Base-by-base conservation (phyloP, 306 rosid species). In the Fragaria vesca region DNA sequence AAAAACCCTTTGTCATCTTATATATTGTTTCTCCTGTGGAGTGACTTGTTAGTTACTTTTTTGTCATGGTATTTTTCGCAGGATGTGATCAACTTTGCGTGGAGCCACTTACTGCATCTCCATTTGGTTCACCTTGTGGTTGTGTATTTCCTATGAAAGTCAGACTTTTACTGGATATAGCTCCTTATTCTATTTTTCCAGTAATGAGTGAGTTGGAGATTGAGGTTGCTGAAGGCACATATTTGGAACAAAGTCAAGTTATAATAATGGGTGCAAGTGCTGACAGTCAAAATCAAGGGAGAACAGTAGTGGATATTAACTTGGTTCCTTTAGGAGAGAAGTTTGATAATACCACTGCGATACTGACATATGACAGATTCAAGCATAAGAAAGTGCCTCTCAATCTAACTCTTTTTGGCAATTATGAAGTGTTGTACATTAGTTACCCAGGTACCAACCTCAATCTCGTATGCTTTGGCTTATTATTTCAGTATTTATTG, bases 61-160 rank as follows among this genome's bases (percentile, higher is more conserved):
- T 69, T 45, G 20, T 21, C 52, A 47, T 77, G 82, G 16, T 78
- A 74, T 4, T 66, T 76, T 66, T 79, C 72, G 84, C 93, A 90
- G 97, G 86, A 69, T 94, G 98, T 82, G 91, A 79, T 81, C 97
- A 91, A 89, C 87, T 79, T 77, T 94, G 98, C 60, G 75, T 76
- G 54, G 97, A 90, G 47, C 98, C 98, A 7, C 89, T 92, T 61
- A 90, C 95, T 67, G 72, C 90, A 58, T 84, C 98, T 67, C 95
- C 97, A 68, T 87, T 87, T 82, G 97, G 95, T 76, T 89, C 98
- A 66, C 98, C 97, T 81, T 94, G 98, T 87, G 98, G 98, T 10
- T 94, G 98, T 70, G 97, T 94, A 50, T 85, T 87, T 83, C 98
- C 98, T 76, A 92, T 94, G 97, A 90, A 89, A 89, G 87, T 92